Percentiles rank a stretch among this genome's conserved stretches.
Evolutionary conservation across 306 rosid genomes (phyloP).

Genomic region (Arachis stenosperma): DNA sequence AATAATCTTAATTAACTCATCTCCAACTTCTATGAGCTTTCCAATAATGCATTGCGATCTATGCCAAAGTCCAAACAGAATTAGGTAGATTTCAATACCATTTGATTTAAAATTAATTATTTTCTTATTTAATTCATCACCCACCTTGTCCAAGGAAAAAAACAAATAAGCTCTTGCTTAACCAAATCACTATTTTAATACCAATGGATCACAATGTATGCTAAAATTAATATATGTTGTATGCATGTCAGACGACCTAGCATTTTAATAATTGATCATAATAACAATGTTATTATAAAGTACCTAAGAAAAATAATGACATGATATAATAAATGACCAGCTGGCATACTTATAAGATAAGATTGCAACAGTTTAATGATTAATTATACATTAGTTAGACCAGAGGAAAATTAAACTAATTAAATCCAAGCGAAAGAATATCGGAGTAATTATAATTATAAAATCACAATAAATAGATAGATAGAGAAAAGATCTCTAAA

Average conservation of each 20-base stretch:
- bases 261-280: conserved; percentile 30
- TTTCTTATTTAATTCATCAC: conserved; percentile 38
- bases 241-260: conserved; percentile 38
- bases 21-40: conserved; percentile 19
- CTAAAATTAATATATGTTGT: not conserved
- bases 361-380: conserved; percentile 25
- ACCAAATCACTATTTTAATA: conserved; percentile 26
- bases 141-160: conserved; percentile 34
- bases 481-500: not conserved
- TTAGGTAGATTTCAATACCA: conserved; percentile 8
- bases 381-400: conserved; percentile 31
- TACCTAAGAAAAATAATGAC: conserved; percentile 22
- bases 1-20: not conserved
- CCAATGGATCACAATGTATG: conserved; percentile 13
- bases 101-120: conserved; percentile 20
- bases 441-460: conserved; percentile 32
- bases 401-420: conserved; percentile 24
- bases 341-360: conserved; percentile 37
- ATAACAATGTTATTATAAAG: conserved; percentile 13
- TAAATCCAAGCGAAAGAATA: conserved; percentile 34
- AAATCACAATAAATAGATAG: conserved; percentile 2
- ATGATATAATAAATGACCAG: conserved; percentile 27
- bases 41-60: conserved; percentile 6
- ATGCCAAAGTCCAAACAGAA: conserved; percentile 23
- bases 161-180: conserved; percentile 24